phyloP scores from a whole-genome alignment of 257 asterid species.

The Solanum commersonii region DNA sequence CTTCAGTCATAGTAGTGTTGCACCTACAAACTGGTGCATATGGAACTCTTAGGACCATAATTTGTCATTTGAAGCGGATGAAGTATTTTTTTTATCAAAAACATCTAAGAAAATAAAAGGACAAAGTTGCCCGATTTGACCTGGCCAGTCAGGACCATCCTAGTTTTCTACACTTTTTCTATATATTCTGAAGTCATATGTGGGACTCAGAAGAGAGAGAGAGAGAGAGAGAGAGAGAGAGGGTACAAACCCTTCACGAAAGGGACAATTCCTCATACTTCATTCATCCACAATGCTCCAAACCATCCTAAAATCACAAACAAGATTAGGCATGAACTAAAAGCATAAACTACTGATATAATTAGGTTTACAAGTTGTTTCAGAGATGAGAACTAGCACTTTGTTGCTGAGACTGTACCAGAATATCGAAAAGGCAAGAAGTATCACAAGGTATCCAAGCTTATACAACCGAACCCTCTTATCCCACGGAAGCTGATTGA shows the following conservation, averaged over 20 bases:
- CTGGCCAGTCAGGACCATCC: background rate
- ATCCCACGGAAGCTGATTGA: slow-evolving; percentile 65
- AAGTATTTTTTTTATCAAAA: background rate
- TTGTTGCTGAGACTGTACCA: slow-evolving; percentile 22
- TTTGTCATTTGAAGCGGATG: background rate
- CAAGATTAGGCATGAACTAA: background rate
- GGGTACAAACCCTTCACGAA: background rate
- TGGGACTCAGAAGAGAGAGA: background rate
- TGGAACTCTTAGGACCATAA: background rate
- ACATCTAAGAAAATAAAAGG: background rate
- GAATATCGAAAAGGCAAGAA: slow-evolving; percentile 49
- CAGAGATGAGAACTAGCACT: background rate
- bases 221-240: background rate
- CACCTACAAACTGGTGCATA: background rate
- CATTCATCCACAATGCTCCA: slow-evolving; percentile 61
- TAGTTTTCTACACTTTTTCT: background rate
- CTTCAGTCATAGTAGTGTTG: background rate
- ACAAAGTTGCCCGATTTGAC: background rate
- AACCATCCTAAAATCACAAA: slow-evolving; percentile 54
- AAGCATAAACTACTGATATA: background rate
- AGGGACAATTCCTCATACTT: background rate
- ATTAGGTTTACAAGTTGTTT: background rate
- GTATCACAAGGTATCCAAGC: slow-evolving; percentile 57
- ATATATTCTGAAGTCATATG: background rate
- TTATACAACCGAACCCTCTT: slow-evolving; percentile 58